Evolutionary conservation across 2,329 filamentous ascomycete species (phyloP).

Genomic region (Leptodontidium sp.): DNA sequence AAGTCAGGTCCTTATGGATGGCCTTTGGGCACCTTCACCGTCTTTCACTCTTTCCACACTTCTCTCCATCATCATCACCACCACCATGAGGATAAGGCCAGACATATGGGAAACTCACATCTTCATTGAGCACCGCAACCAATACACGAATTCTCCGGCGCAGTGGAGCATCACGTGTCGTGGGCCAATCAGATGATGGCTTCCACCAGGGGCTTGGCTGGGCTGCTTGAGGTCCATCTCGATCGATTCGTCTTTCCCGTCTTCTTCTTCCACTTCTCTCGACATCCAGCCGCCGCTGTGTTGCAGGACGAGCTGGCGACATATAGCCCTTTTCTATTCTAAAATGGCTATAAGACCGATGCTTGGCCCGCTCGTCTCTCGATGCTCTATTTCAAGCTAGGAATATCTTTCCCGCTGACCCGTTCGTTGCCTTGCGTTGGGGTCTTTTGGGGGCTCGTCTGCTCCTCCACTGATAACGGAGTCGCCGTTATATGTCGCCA

Average conservation of each 20-base stretch:
- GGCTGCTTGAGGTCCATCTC: neutral
- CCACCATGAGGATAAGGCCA: no score
- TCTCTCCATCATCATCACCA: no score
- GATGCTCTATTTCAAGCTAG: slow-evolving; percentile 8
- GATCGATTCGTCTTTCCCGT: neutral
- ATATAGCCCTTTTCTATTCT: slow-evolving; percentile 14
- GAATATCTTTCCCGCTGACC: neutral
- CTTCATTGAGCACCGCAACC: neutral
- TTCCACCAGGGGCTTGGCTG: neutral
- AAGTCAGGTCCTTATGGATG: neutral
- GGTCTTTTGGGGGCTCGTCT: slow-evolving; percentile 13
- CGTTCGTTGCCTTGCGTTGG: neutral
- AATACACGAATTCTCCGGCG: neutral
- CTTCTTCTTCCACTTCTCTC: neutral
- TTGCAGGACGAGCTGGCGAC: slow-evolving; percentile 1
- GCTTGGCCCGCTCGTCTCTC: slow-evolving; percentile 1
- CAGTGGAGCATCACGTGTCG: slow-evolving; percentile 9
- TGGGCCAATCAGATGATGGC: neutral
- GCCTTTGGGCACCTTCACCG: neutral
- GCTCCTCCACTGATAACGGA: neutral
- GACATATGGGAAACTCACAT: neutral
- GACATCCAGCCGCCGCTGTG: neutral
- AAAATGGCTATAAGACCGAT: neutral
- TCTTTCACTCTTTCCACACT: neutral
- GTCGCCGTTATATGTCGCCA: slow-evolving; percentile 1